A percentile compares a stretch with the other conserved stretches of the same genome.
Conservation (phyloP, 345 rosid genomes). For the Rhodomyrtus tomentosa region DNA sequence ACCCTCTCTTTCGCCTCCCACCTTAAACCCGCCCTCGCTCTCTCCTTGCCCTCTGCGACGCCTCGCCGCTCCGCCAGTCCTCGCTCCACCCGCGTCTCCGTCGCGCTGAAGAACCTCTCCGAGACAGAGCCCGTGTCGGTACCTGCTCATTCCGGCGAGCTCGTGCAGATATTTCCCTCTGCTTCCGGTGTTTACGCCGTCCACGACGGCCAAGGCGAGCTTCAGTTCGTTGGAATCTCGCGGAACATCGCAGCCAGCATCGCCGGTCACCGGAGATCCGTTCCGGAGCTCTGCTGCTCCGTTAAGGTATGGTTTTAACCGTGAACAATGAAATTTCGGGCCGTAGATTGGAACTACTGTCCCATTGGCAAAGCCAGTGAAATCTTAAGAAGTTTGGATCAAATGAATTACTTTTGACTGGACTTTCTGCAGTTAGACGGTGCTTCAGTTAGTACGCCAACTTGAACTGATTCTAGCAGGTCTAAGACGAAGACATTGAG, state of each 20-base stretch:
- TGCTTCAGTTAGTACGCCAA: neutral
- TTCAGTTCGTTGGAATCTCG: constrained; percentile 83
- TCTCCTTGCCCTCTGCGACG: neutral
- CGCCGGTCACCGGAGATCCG: constrained; percentile 45
- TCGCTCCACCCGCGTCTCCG: constrained; percentile 19
- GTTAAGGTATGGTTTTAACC: constrained; percentile 37
- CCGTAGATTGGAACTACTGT: neutral
- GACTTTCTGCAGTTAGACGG: neutral
- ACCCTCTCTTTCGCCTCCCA: neutral
- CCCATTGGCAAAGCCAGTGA: neutral
- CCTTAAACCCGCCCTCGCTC: neutral
- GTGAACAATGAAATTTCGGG: neutral
- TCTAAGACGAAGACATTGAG: neutral
- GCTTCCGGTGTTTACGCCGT: constrained; percentile 79
- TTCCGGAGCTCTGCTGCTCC: constrained; percentile 63
- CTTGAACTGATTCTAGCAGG: neutral
- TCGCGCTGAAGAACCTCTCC: constrained; percentile 32
- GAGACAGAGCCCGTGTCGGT: constrained; percentile 24
- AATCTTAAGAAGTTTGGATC: neutral
- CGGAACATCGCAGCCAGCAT: constrained; percentile 71
- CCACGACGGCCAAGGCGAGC: constrained; percentile 41
- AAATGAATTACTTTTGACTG: neutral
- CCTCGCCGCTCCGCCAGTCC: constrained; percentile 2
- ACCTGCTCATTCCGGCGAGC: constrained; percentile 22
- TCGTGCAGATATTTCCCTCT: constrained; percentile 26